These are phyloP conservation scores for Gossypioides kirkii DNA, from an alignment of 345 rosid species.

Conservation along the genomic window DNA sequence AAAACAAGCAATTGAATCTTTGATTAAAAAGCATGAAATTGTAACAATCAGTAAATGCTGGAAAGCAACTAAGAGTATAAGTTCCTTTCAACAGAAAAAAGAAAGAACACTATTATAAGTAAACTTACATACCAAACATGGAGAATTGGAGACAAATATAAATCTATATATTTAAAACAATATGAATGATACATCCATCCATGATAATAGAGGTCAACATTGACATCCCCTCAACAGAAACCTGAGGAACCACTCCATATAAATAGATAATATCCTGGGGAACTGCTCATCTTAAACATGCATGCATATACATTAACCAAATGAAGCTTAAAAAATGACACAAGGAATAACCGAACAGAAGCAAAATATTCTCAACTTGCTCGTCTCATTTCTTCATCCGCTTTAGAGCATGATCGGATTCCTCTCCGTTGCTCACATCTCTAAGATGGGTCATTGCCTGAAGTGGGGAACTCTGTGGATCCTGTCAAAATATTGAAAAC, in stretches of 20 bases:
- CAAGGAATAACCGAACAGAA: neutral
- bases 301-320: neutral
- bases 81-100: too few relatives aligned
- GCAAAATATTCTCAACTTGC: neutral
- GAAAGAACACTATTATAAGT: too few relatives aligned
- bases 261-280: neutral
- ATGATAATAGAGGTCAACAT: neutral
- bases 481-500: slow-evolving; percentile 25
- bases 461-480: slow-evolving; percentile 34
- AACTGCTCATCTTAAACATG: neutral
- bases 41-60: too few relatives aligned
- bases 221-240: neutral
- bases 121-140: neutral
- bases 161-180: neutral
- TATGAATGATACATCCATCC: slow-evolving; percentile 1
- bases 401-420: slow-evolving; percentile 59
- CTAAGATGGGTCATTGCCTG: slow-evolving; percentile 37
- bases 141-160: neutral
- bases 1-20: too few relatives aligned
- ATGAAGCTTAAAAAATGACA: neutral
- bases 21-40: too few relatives aligned
- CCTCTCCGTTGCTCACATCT: slow-evolving; percentile 44
- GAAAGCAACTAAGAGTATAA: too few relatives aligned
- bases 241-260: neutral
- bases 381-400: slow-evolving; percentile 48